A percentile compares a stretch with the other conserved stretches of the same genome.
phyloP scores from a whole-genome alignment of 2,329 filamentous ascomycete genomes.

The Fusarium fracticaudum region DNA sequence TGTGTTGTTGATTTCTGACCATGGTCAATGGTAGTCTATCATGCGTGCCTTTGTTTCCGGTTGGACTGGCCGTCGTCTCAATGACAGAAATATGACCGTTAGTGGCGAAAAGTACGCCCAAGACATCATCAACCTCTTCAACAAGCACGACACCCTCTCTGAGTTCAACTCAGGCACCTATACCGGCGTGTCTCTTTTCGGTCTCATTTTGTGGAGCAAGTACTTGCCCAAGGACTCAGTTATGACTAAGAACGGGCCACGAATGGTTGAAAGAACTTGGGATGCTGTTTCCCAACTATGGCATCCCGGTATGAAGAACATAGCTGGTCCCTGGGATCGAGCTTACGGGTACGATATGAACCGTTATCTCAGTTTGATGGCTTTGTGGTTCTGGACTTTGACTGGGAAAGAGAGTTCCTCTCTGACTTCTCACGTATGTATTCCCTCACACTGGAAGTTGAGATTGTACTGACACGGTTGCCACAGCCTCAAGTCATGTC shows the following conservation, averaged over 20 bases:
- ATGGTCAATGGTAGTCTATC: slow-evolving; percentile 47
- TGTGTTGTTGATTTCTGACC: too few relatives aligned
- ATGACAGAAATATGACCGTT: slow-evolving; percentile 67
- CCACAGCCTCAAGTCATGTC: slow-evolving; percentile 61
- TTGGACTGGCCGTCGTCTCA: slow-evolving; percentile 65
- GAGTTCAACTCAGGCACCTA: slow-evolving; percentile 73
- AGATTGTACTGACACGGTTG: background rate
- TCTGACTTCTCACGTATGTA: slow-evolving; percentile 1
- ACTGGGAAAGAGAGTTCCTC: slow-evolving; percentile 59
- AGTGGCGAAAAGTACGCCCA: slow-evolving; percentile 65
- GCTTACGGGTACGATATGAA: slow-evolving; percentile 73
- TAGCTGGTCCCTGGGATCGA: slow-evolving; percentile 72
- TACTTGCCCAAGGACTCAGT: slow-evolving; percentile 64
- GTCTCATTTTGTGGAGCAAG: slow-evolving; percentile 67
- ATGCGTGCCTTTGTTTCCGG: slow-evolving; percentile 71
- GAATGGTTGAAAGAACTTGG: slow-evolving; percentile 65
- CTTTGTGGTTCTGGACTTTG: slow-evolving; percentile 67
- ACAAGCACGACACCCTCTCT: slow-evolving; percentile 64
- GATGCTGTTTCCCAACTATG: slow-evolving; percentile 61
- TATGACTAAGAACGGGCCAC: slow-evolving; percentile 61
- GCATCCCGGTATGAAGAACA: slow-evolving; percentile 67
- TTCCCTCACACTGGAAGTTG: background rate
- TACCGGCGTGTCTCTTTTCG: slow-evolving; percentile 68
- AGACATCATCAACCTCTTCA: slow-evolving; percentile 66
- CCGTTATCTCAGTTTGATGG: slow-evolving; percentile 66